Percentiles rank a stretch among this genome's conserved stretches.
These are phyloP conservation scores for Colletotrichum viniferum DNA, from an alignment of 2,329 filamentous ascomycete species.

Conservation along the genomic window DNA sequence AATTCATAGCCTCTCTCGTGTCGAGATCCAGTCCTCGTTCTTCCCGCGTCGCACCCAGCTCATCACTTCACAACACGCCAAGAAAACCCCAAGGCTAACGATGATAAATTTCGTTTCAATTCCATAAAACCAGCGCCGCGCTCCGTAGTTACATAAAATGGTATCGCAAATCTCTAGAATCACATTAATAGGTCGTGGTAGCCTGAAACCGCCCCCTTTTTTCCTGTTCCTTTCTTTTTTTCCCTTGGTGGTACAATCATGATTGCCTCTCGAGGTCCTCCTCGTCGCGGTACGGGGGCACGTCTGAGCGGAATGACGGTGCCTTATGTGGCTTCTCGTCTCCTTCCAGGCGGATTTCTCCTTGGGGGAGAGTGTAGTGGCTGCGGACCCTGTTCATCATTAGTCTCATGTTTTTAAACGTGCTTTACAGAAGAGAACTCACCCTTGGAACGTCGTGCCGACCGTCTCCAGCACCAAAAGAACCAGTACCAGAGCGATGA, in stretches of 20 bases:
- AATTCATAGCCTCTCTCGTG: not conserved
- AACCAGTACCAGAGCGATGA: constrained; percentile 7
- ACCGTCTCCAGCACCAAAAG: constrained; percentile 15
- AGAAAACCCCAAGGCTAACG: not conserved
- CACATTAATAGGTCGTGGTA: constrained; percentile 1
- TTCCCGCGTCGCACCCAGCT: not conserved
- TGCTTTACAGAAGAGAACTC: not conserved
- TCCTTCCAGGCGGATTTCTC: not conserved
- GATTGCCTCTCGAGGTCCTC: not conserved
- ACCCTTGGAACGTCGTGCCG: constrained; percentile 17
- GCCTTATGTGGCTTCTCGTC: constrained; percentile 9
- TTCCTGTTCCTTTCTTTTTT: not conserved
- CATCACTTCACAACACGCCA: not conserved
- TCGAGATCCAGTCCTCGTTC: too few species aligned
- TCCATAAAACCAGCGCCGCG: constrained; percentile 9
- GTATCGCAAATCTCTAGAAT: constrained; percentile 9
- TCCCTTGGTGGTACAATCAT: not conserved
- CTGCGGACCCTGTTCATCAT: not conserved
- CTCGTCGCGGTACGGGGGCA: not conserved
- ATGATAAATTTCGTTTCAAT: not conserved
- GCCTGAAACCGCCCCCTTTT: not conserved
- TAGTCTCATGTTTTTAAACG: not conserved
- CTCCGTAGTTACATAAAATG: constrained; percentile 4
- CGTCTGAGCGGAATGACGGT: constrained; percentile 6
- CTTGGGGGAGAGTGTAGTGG: constrained; percentile 5